Percentiles rank a stretch among this genome's conserved stretches.
Conservation (phyloP, 495 filamentous ascomycete genomes). For the Schizothecium vesticola region DNA sequence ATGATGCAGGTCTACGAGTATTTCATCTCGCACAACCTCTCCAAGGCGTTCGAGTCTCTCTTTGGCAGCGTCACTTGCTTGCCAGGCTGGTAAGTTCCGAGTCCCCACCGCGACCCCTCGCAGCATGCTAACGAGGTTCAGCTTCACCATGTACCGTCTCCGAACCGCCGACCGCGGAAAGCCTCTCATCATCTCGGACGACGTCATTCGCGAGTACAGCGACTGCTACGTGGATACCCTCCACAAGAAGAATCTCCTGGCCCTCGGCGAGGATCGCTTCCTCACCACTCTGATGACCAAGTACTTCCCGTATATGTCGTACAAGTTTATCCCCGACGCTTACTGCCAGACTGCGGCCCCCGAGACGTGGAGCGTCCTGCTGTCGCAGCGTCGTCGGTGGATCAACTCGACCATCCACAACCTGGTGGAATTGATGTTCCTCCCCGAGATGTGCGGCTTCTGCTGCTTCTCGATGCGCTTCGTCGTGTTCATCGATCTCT, state of each 20-base stretch:
- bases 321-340: conserved; percentile 91
- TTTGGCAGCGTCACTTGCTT: conserved; percentile 96
- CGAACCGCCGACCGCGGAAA: conserved; percentile 87
- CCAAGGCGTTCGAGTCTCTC: conserved; percentile 92
- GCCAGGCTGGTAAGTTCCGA: conserved; percentile 81
- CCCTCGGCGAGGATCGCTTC: conserved; percentile 95
- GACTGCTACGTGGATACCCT: conserved; percentile 86
- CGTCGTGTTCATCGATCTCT: conserved; percentile 89
- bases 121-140: conserved; percentile 41
- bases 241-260: conserved; percentile 96
- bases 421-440: conserved; percentile 75
- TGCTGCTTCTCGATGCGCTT: conserved; percentile 99
- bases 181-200: conserved; percentile 86
- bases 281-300: conserved; percentile 97
- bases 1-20: conserved; percentile 99
- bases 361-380: conserved; percentile 83
- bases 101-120: background rate
- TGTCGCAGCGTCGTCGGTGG: conserved; percentile 95
- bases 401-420: conserved; percentile 99
- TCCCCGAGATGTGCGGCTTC: conserved; percentile 94
- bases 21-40: conserved; percentile 89
- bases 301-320: conserved; percentile 91
- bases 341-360: conserved; percentile 90
- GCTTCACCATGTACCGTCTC: conserved; percentile 98
- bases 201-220: conserved; percentile 80